Evolutionary conservation across 2,329 filamentous ascomycete species (phyloP), one percentile per base, ranked within the genome.

Genomic region (Fusarium keratoplasticum): DNA sequence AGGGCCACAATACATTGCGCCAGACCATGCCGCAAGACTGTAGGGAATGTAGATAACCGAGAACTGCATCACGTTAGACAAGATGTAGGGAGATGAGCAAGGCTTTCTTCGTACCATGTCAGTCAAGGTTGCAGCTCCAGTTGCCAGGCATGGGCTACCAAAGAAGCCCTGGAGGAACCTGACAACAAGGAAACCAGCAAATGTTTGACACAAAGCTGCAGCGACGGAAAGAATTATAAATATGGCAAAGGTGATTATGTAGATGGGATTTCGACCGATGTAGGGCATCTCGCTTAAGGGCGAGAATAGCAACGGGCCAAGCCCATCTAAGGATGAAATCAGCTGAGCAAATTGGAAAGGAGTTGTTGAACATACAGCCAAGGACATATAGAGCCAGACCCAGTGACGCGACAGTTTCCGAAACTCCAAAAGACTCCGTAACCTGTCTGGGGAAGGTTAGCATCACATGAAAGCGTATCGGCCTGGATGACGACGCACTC

Each of bases 201-300:
- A 88, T 78, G 89, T 89, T 35, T 86, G 80, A 1, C 87, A 87
- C 0, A 91, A 78, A 0, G 88, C 87, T 0, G 87, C 86, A 0
- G 89, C 87, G 0, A 91, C 81, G 13, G 84, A 85, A 1, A 92
- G 80, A 11, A 90, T 82, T 29, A 90, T 85, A 73, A 91, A 92
- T 29, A 90, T 82, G n/a, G 83, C 83, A 65, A 91, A 87, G 0
- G 89, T 88, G 65, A 88, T 76, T 33, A 91, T 86, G 74, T 91
- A 92, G 0, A 88, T 85, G 2, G 86, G 85, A 64, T 89, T 91
- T 2, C 90, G 47, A 84, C 4, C 90, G 89, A 63, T 70, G 8
- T 83, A 71, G 0, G 90, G 89, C 16, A 92, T 86, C 77, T 92
- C 90, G 50, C 47, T 52, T 16, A 52, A n/a, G 3, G 47, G 47